Conservation (phyloP, 345 rosid genomes). For the Pugionium cornutum region DNA sequence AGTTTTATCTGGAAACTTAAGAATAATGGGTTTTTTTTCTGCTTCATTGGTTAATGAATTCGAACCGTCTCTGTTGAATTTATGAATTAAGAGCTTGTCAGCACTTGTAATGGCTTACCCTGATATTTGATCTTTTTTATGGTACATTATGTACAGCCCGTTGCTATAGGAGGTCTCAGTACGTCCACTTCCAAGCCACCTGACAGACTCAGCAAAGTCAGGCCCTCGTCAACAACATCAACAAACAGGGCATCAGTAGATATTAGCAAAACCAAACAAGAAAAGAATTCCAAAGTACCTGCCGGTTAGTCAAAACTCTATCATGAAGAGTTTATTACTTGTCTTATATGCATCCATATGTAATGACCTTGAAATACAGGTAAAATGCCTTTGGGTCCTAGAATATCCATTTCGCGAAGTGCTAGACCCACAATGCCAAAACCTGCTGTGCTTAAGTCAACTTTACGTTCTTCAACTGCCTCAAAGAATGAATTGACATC, state of each 20-base stretch:
- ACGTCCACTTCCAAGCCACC: constrained; percentile 60
- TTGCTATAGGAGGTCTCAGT: constrained; percentile 41
- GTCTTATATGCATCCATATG: not conserved
- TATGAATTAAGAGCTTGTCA: constrained; percentile 14
- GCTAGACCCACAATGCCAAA: constrained; percentile 50
- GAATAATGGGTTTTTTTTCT: constrained; percentile 6
- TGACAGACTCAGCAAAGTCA: constrained; percentile 44
- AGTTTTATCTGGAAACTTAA: constrained; percentile 9
- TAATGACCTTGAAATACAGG: constrained; percentile 45
- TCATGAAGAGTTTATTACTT: constrained; percentile 5
- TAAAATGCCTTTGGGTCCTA: constrained; percentile 45
- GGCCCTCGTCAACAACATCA: constrained; percentile 45
- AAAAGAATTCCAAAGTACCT: constrained; percentile 47
- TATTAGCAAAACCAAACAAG: constrained; percentile 51
- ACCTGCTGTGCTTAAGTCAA: constrained; percentile 51
- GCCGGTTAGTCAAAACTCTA: constrained; percentile 34
- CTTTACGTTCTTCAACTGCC: constrained; percentile 47
- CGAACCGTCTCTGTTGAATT: constrained; percentile 2
- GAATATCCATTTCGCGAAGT: constrained; percentile 43
- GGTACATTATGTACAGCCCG: constrained; percentile 31
- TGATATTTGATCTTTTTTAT: not conserved
- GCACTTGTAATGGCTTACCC: constrained; percentile 9
- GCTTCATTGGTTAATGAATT: not conserved
- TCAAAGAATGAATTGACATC: constrained; percentile 55
- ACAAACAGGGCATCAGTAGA: constrained; percentile 57